phyloP scores from a whole-genome alignment of 2,329 filamentous ascomycete genomes.

The Didymella lethalis region DNA sequence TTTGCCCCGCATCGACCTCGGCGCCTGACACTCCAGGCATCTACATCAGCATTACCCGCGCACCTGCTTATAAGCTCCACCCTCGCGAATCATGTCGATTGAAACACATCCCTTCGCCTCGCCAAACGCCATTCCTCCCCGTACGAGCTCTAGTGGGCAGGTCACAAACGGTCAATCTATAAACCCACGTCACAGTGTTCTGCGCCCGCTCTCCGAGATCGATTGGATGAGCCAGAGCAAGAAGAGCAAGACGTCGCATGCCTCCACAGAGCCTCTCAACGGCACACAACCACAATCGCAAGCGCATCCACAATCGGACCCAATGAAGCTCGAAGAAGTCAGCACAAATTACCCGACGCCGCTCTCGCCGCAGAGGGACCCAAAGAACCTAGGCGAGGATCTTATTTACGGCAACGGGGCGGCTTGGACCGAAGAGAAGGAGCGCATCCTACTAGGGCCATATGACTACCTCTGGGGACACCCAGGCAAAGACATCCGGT shows the following conservation, averaged over 20 bases:
- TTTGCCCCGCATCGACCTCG: constrained; percentile 20
- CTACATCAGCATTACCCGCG: constrained; percentile 22
- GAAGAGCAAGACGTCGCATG: constrained; percentile 48
- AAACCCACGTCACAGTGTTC: constrained; percentile 41
- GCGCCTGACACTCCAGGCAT: constrained; percentile 16
- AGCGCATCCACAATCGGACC: constrained; percentile 10
- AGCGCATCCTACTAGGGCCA: constrained; percentile 77
- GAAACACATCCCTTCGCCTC: constrained; percentile 44
- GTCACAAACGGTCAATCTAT: constrained; percentile 37
- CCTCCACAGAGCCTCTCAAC: constrained; percentile 25
- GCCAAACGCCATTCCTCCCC: constrained; percentile 52
- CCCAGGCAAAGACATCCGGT: constrained; percentile 84
- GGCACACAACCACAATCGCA: constrained; percentile 6
- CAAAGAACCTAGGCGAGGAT: constrained; percentile 45
- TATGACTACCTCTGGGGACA: constrained; percentile 82
- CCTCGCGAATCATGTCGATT: constrained; percentile 14
- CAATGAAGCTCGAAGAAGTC: constrained; percentile 28
- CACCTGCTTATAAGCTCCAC: constrained; percentile 12
- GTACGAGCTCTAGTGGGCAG: constrained; percentile 50
- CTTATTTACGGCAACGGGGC: constrained; percentile 53
- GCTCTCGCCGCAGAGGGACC: constrained; percentile 37
- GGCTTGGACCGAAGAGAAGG: constrained; percentile 76
- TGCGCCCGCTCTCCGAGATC: constrained; percentile 50
- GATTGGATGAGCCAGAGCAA: constrained; percentile 53
- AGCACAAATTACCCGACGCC: constrained; percentile 41